Conservation (phyloP, 2,329 filamentous ascomycete species). For the Verticillium albo-atrum region DNA sequence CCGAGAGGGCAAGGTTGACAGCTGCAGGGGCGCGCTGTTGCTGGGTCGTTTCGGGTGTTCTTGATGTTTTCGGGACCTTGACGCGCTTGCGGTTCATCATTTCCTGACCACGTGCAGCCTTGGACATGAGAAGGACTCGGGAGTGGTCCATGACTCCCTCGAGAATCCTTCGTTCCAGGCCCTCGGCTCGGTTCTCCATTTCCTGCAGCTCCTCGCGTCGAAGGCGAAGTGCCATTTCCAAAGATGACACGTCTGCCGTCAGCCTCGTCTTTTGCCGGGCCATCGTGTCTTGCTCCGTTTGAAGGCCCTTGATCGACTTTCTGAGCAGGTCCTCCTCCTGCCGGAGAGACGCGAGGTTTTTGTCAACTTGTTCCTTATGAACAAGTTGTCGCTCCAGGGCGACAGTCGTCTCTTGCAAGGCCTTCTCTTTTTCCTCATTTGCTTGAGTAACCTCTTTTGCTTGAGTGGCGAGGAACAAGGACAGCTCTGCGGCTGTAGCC, state of each 20-base stretch:
- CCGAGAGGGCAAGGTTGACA: constrained; percentile 50
- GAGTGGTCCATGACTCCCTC: constrained; percentile 97
- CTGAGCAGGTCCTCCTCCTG: constrained; percentile 51
- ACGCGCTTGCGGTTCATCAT: constrained; percentile 57
- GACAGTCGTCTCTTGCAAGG: constrained; percentile 73
- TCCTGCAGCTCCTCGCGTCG: constrained; percentile 85
- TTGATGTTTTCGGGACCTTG: constrained; percentile 36
- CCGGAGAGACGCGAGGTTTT: constrained; percentile 45
- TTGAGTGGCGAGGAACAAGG: constrained; percentile 74
- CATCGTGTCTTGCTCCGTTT: constrained; percentile 70
- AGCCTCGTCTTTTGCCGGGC: constrained; percentile 73
- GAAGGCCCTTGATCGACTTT: constrained; percentile 52
- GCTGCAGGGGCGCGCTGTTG: constrained; percentile 23
- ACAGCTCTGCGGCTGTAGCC: constrained; percentile 77
- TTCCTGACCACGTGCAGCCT: constrained; percentile 49
- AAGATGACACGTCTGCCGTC: constrained; percentile 79
- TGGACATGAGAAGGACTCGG: constrained; percentile 77
- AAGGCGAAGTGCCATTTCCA: constrained; percentile 85
- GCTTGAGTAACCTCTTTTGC: constrained; percentile 71
- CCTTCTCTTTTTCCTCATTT: constrained; percentile 72
- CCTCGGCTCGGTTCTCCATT: constrained; percentile 87
- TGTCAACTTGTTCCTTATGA: constrained; percentile 59
- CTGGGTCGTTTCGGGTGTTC: not conserved
- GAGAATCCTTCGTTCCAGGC: constrained; percentile 84
- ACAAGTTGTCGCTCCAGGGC: constrained; percentile 72